Percentiles rank a stretch among this genome's conserved stretches.
Evolutionary conservation across 257 asterid genomes (phyloP).

Genomic region (Nemophila menziesii): DNA sequence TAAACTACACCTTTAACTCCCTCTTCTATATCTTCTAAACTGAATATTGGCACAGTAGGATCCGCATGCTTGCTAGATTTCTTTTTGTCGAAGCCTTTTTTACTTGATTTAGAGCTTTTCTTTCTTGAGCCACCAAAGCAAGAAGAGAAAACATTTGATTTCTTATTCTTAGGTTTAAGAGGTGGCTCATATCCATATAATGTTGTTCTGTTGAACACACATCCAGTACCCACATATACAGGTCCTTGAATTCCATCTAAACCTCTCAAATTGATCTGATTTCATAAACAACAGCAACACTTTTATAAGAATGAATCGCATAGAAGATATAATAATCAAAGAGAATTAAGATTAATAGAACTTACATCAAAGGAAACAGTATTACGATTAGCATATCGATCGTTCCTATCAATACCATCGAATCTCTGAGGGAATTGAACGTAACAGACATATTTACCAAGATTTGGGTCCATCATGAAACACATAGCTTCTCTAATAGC

Average conservation of each 20-base stretch:
- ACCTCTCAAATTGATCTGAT: conserved; percentile 92
- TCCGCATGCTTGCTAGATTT: conserved; percentile 81
- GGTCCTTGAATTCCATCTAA: conserved; percentile 98
- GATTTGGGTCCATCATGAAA: conserved; percentile 94
- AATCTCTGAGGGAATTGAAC: conserved; percentile 98
- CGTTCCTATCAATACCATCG: conserved; percentile 86
- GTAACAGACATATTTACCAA: conserved; percentile 90
- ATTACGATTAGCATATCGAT: conserved; percentile 94
- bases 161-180: conserved; percentile 67
- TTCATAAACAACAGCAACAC: conserved; percentile 1
- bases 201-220: conserved; percentile 93
- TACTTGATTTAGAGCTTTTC: conserved; percentile 61
- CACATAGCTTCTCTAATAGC: conserved; percentile 97
- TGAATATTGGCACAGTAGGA: conserved; percentile 92
- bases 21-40: conserved; percentile 93
- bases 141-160: conserved; percentile 45
- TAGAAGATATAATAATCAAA: background rate
- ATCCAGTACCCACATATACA: conserved; percentile 93
- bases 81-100: conserved; percentile 84
- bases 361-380: conserved; percentile 97
- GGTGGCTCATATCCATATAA: conserved; percentile 92
- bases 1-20: conserved; percentile 76
- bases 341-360: conserved; percentile 8
- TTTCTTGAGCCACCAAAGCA: conserved; percentile 73
- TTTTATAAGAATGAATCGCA: too few relatives aligned